Percentiles rank a stretch among this genome's conserved stretches.
Conservation (phyloP, 1,284 basidiomycete species). For the Anthracocystis walkeri region DNA sequence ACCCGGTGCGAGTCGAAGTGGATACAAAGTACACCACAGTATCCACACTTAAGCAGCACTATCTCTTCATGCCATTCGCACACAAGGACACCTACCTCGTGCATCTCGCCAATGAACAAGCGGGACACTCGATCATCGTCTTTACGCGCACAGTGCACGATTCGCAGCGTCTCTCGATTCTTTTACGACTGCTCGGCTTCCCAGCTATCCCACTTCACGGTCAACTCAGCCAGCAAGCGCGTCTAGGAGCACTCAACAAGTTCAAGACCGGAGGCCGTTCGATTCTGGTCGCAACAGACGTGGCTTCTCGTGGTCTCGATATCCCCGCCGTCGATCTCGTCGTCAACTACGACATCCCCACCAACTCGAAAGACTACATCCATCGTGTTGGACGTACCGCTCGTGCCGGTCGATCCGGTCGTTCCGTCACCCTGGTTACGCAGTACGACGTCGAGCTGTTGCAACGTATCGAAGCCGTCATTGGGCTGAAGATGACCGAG, state of each 20-base stretch:
- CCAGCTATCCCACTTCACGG: constrained; percentile 96
- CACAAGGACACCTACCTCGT: constrained; percentile 94
- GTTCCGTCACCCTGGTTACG: constrained; percentile 94
- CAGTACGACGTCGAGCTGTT: constrained; percentile 98
- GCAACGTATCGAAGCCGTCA: constrained; percentile 84
- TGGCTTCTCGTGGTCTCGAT: constrained; percentile 92
- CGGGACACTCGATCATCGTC: constrained; percentile 93
- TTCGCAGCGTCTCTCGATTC: constrained; percentile 87
- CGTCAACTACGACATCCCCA: constrained; percentile 98
- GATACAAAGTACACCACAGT: constrained; percentile 95
- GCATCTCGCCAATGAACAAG: constrained; percentile 87
- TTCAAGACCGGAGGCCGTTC: constrained; percentile 94
- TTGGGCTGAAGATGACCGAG: constrained; percentile 90
- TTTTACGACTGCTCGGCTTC: constrained; percentile 91
- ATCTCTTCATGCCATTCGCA: constrained; percentile 90
- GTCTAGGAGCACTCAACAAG: constrained; percentile 92
- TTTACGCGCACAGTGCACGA: constrained; percentile 97
- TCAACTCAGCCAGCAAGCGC: constrained; percentile 91
- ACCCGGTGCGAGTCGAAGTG: constrained; percentile 95
- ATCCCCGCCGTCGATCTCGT: constrained; percentile 96
- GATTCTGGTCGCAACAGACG: constrained; percentile 94
- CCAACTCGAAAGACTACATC: constrained; percentile 99
- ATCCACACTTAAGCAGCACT: constrained; percentile 93
- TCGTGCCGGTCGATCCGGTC: constrained; percentile 92
- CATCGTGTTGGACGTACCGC: constrained; percentile 98